Evolutionary conservation across 2,329 filamentous ascomycete genomes (phyloP).

Genomic region (Cryphonectria nitschkei): DNA sequence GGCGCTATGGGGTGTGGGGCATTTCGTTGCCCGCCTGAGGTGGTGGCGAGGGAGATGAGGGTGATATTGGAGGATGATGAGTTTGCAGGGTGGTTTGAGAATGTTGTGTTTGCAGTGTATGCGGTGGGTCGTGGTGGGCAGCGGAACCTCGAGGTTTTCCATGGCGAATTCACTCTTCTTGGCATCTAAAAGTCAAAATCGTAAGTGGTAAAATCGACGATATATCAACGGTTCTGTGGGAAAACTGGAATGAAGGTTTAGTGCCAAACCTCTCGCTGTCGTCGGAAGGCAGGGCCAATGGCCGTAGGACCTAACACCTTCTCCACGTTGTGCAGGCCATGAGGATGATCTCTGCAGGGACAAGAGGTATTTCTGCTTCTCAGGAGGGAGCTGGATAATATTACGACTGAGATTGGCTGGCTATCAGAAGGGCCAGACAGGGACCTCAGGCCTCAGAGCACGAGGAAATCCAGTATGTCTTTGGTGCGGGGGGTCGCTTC

Average conservation of each 20-base stretch:
- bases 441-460: too few relatives aligned
- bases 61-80: slow-evolving; percentile 6
- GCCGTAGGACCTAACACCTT: too few relatives aligned
- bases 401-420: neutral
- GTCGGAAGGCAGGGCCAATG: too few relatives aligned
- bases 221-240: neutral
- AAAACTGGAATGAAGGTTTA: neutral
- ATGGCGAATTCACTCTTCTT: neutral
- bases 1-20: slow-evolving; percentile 12
- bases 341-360: too few relatives aligned
- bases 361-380: too few relatives aligned
- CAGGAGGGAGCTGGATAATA: too few relatives aligned
- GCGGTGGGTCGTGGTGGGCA: slow-evolving; percentile 2
- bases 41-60: slow-evolving; percentile 10
- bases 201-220: neutral
- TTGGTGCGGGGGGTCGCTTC: neutral
- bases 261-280: neutral
- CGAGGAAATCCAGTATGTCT: neutral
- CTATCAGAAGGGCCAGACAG: neutral
- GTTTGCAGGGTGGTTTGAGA: slow-evolving; percentile 15
- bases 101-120: slow-evolving; percentile 9
- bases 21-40: slow-evolving; percentile 10
- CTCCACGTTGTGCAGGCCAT: too few relatives aligned
- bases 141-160: slow-evolving; percentile 7
- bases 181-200: neutral